Percentiles rank a stretch among this genome's conserved stretches.
phyloP scores from a whole-genome alignment of 1,284 basidiomycete genomes.

The Retiboletus flavoniger region DNA sequence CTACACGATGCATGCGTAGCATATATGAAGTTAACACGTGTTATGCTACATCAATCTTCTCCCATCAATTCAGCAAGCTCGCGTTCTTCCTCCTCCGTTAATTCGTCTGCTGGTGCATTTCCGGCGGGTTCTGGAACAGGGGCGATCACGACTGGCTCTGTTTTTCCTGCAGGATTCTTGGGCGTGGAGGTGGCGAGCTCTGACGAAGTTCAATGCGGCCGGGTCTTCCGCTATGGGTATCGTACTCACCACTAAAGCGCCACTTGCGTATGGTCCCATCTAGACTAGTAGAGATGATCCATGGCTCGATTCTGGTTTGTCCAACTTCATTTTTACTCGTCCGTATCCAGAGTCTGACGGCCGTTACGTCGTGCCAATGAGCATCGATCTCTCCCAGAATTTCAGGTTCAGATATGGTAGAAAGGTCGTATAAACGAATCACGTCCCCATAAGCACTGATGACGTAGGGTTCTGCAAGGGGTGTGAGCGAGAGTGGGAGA shows the following conservation, averaged over 20 bases:
- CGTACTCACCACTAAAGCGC: constrained; percentile 63
- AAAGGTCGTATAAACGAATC: constrained; percentile 72
- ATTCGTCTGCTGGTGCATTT: constrained; percentile 29
- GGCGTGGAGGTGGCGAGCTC: constrained; percentile 50
- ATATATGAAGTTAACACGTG: not conserved
- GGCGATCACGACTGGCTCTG: constrained; percentile 23
- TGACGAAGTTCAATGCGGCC: constrained; percentile 25
- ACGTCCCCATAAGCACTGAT: constrained; percentile 82
- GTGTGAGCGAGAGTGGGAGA: constrained; percentile 63
- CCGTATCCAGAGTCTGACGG: constrained; percentile 69
- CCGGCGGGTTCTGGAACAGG: constrained; percentile 23
- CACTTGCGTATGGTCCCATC: constrained; percentile 86
- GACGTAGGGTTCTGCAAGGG: constrained; percentile 64
- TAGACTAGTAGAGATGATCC: constrained; percentile 79
- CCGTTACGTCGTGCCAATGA: constrained; percentile 85
- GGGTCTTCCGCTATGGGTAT: not conserved
- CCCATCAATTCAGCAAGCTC: constrained; percentile 81
- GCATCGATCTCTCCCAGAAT: constrained; percentile 70
- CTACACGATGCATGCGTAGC: constrained; percentile 20
- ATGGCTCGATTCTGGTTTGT: constrained; percentile 56
- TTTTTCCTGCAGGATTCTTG: constrained; percentile 28
- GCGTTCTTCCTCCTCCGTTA: constrained; percentile 76
- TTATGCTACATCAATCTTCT: constrained; percentile 37
- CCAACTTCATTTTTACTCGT: constrained; percentile 44
- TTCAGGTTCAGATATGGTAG: constrained; percentile 60